phyloP scores from a whole-genome alignment of 495 filamentous ascomycete genomes.

The Geoglossum glabrum region DNA sequence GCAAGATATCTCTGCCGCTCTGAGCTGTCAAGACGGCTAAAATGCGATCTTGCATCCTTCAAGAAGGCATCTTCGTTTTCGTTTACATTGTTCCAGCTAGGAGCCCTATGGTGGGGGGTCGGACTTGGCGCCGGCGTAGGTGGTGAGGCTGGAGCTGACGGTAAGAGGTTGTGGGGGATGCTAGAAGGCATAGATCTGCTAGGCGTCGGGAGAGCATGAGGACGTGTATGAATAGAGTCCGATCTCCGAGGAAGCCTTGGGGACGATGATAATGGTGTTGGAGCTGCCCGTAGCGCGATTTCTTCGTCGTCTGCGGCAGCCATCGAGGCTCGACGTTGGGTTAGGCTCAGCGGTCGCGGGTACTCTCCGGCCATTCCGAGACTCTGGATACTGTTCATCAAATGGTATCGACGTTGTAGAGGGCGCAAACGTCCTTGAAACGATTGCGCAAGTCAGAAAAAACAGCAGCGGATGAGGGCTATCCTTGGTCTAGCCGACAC shows the following conservation, averaged over 20 bases:
- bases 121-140: slow-evolving; percentile 50
- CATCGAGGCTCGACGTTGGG: slow-evolving; percentile 18
- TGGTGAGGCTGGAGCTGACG: slow-evolving; percentile 46
- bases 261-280: slow-evolving; percentile 18
- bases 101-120: slow-evolving; percentile 37
- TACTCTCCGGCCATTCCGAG: slow-evolving; percentile 8
- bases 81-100: slow-evolving; percentile 35
- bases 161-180: slow-evolving; percentile 38
- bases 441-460: background rate
- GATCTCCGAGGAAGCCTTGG: background rate
- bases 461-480: background rate
- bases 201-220: slow-evolving; percentile 27
- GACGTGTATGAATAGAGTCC: slow-evolving; percentile 3
- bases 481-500: background rate
- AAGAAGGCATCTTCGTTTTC: slow-evolving; percentile 37
- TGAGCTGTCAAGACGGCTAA: slow-evolving; percentile 29
- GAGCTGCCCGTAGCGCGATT: slow-evolving; percentile 16
- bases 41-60: slow-evolving; percentile 32
- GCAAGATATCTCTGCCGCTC: slow-evolving; percentile 49
- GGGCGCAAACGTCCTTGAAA: background rate
- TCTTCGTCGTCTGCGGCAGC: slow-evolving; percentile 16
- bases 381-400: background rate
- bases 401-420: background rate
- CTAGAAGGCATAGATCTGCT: slow-evolving; percentile 26
- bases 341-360: slow-evolving; percentile 13